Base-by-base conservation (phyloP, 2,329 filamentous ascomycete genomes). In the Talaromyces albobiverticillius region DNA sequence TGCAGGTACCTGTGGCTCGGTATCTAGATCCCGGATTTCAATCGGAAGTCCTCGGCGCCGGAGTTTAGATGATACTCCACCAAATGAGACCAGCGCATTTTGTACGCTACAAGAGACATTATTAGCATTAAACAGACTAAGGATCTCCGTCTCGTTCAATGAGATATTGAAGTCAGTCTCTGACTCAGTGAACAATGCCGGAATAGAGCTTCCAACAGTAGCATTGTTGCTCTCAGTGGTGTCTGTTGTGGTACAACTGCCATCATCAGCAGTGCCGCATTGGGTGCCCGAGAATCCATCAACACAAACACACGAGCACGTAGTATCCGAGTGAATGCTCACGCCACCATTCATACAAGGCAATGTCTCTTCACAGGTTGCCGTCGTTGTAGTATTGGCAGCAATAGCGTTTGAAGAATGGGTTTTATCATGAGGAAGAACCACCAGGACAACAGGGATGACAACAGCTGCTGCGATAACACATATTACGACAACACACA, bases 41-140 rank as follows among this genome's bases (percentile, higher is more conserved):
- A 46, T 43, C 4, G 45, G 23, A 22, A 40, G 22, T 36, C 20
- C 40, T 36, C 16, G 61, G 25, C 25, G 60, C 56, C 67, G 68
- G 25, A 67, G 64, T 48, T 61, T 65, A 36, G 64, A 65, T 59
- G 60, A 65, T 40, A 65, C 67, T 57, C 86, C 87, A 61, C 89
- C 82, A 69, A 96, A 95, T 0, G 89, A 90, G 14, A 97, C 87
- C 3, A 99, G 79, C 0, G 90, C 87, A 64, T 97, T 97, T 68
- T 96, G 88, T 0, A 86, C 84, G 8, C 84, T 83, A 70, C 94
- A 99, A 52, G 88, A 91, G 14, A 96, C 76, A 59, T 87, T 87
- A 29, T 82, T 82, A 5, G 80, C 74, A 64, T 88, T 93, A 70
- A 97, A 89, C 46, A 90, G 82, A 1, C 86, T 84, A 53, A 96